phyloP scores from a whole-genome alignment of 192 early-diverging fungal genomes.

The Backusella morwellensis region DNA sequence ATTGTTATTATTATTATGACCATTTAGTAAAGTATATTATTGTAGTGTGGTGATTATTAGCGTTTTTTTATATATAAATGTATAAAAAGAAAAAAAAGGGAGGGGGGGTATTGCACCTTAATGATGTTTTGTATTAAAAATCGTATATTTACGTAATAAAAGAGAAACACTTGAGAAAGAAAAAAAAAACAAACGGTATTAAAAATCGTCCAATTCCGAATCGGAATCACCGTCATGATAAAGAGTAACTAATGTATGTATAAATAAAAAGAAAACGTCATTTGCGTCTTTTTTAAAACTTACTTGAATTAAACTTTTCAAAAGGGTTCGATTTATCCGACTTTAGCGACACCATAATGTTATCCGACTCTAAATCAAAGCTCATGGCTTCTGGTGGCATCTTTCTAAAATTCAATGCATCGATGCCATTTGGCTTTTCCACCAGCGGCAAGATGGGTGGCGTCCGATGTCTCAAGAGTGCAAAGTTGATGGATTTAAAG shows the following conservation, averaged over 20 bases:
- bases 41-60: neutral
- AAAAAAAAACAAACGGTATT: neutral
- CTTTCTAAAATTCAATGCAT: constrained; percentile 67
- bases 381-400: constrained; percentile 50
- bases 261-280: neutral
- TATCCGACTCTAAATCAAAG: constrained; percentile 64
- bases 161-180: neutral
- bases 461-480: constrained; percentile 76
- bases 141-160: neutral
- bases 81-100: neutral
- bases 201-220: constrained; percentile 12
- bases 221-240: constrained; percentile 59
- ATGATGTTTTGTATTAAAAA: neutral
- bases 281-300: neutral
- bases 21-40: neutral
- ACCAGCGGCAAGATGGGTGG: constrained; percentile 81
- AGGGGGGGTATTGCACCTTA: neutral
- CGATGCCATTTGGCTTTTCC: constrained; percentile 50
- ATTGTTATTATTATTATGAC: neutral
- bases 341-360: constrained; percentile 31
- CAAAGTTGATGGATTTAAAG: constrained; percentile 93
- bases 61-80: neutral
- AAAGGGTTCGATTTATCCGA: constrained; percentile 50
- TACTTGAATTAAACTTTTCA: constrained; percentile 58
- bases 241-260: constrained; percentile 47